Evolutionary conservation across 2,329 filamentous ascomycete genomes (phyloP), one percentile per base, ranked within the genome.

Genomic region (Cytospora mali): DNA sequence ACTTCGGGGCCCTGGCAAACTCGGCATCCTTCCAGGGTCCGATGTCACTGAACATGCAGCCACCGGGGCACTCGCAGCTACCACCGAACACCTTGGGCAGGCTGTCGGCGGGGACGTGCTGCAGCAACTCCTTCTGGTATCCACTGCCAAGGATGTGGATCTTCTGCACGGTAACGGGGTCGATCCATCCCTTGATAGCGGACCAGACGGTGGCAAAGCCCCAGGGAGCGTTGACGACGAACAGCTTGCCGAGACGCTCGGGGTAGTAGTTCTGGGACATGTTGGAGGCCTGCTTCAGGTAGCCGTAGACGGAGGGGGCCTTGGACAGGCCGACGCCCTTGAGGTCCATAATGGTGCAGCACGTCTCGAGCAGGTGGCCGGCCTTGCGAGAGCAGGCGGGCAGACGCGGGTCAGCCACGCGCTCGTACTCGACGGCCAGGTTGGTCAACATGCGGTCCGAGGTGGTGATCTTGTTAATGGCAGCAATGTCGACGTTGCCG

Each of bases 251-350:
- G 64, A 99, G 84, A 64, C 95, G 91, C 84, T 99, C 95, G 9
- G 95, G 95, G 81, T 99, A 99, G 87, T 98, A 96, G 85, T 98
- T 97, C 80, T 98, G 95, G 68, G 92, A 96, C 79, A 99, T 91
- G 75, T 81, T 88, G 35, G 92, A 95, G 52, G 92, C 93, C 75
- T 90, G 86, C 72, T 87, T 87, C 69, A 99, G 86, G 81, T 97
- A 98, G 60, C 87, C 84, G 81, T 96, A 97, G 63, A 97, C 94
- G 66, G 90, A 89, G 66, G 87, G 84, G 50, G 92, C 88, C 78
- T 90, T 95, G 75, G 83, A 84, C 70, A 98, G 80, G 64, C 92
- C 92, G 27, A 99, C 93, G 66, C 93, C 93, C 82, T 97, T 97
- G 76, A 97, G 85, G 78, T 99, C 95, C 89, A 98, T 95, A 79